phyloP scores from a whole-genome alignment of 345 rosid genomes.

The Arabis alpina region DNA sequence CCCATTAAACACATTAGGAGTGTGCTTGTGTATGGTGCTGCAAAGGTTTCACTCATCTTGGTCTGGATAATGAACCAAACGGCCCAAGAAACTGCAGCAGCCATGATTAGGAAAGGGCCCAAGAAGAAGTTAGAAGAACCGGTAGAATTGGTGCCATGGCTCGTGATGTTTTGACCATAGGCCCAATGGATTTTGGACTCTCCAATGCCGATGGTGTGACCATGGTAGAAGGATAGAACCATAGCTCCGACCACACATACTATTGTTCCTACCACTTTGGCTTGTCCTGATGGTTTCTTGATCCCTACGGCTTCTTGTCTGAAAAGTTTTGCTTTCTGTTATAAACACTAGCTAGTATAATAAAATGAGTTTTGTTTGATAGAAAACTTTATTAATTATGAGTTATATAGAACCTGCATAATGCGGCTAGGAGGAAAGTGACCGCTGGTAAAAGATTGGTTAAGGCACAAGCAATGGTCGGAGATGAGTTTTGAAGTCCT shows the following conservation, averaged over 20 bases:
- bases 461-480: conserved; percentile 87
- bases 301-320: conserved; percentile 80
- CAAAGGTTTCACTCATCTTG: conserved; percentile 62
- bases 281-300: conserved; percentile 67
- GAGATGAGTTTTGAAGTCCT: conserved; percentile 72
- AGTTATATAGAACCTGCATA: conserved; percentile 54
- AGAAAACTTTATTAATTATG: neutral
- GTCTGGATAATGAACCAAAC: conserved; percentile 86
- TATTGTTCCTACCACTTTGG: conserved; percentile 75
- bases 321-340: conserved; percentile 15
- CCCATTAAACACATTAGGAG: conserved; percentile 74
- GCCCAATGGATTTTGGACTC: conserved; percentile 78
- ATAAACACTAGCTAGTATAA: neutral
- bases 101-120: conserved; percentile 68
- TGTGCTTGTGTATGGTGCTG: conserved; percentile 86
- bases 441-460: conserved; percentile 75
- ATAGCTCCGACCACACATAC: conserved; percentile 91
- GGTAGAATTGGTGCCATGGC: conserved; percentile 27
- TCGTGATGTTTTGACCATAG: conserved; percentile 53
- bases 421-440: conserved; percentile 77
- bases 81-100: conserved; percentile 65
- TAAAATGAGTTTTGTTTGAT: neutral
- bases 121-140: conserved; percentile 55
- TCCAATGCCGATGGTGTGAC: conserved; percentile 56
- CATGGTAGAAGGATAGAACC: conserved; percentile 90